Evolutionary conservation across 805 yeast species (phyloP).

Genomic region (Metschnikowia gruessii): DNA sequence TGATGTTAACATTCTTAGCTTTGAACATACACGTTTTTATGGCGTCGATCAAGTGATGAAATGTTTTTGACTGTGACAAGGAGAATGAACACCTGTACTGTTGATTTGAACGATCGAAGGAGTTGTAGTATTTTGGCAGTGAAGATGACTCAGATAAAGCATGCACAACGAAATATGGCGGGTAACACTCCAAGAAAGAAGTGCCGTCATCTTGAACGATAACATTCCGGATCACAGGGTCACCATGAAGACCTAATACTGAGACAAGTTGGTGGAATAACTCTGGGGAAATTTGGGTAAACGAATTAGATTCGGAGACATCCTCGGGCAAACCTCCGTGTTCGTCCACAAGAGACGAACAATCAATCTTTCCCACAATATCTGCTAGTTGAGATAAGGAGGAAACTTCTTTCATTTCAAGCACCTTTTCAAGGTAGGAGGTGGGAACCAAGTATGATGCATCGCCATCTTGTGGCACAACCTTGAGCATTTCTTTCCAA

Average conservation of each 20-base stretch:
- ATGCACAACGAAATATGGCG: slow-evolving; percentile 38
- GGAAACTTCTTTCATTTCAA: slow-evolving; percentile 20
- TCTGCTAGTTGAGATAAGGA: slow-evolving; percentile 27
- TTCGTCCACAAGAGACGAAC: slow-evolving; percentile 42
- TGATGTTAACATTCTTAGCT: slow-evolving; percentile 20
- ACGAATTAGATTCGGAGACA: slow-evolving; percentile 19
- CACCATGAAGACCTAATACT: slow-evolving; percentile 54
- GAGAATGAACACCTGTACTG: slow-evolving; percentile 14
- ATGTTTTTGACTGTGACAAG: slow-evolving; percentile 35
- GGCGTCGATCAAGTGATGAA: slow-evolving; percentile 31
- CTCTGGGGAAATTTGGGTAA: slow-evolving; percentile 37
- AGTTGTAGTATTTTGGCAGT: slow-evolving; percentile 1
- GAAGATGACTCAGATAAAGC: slow-evolving; percentile 23
- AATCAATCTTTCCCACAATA: slow-evolving; percentile 48
- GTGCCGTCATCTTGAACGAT: slow-evolving; percentile 27
- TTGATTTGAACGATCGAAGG: slow-evolving; percentile 8
- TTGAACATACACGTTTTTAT: slow-evolving; percentile 25
- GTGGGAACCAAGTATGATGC: slow-evolving; percentile 48
- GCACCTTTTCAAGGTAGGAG: slow-evolving; percentile 42
- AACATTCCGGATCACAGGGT: slow-evolving; percentile 33
- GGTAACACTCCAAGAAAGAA: slow-evolving; percentile 33
- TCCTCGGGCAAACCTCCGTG: slow-evolving; percentile 41
- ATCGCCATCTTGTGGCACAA: slow-evolving; percentile 41
- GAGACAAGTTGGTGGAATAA: slow-evolving; percentile 44
- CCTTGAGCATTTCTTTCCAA: slow-evolving; percentile 12